Percentiles rank a stretch among this genome's conserved stretches.
Evolutionary conservation across 345 rosid genomes (phyloP).

Genomic region (Melaleuca quinquenervia): DNA sequence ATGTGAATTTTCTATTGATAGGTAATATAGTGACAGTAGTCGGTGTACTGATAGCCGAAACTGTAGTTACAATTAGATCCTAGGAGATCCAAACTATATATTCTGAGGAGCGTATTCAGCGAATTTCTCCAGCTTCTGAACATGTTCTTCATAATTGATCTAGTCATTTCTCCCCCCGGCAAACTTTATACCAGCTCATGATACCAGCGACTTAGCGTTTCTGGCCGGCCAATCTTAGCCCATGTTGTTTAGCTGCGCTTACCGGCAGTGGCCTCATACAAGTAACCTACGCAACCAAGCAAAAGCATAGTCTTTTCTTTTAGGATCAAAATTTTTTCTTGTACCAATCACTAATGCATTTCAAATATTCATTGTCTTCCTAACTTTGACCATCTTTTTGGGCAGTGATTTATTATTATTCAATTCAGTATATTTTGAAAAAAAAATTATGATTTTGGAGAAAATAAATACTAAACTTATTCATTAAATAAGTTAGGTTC

Average conservation of each 20-base stretch:
- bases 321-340: neutral
- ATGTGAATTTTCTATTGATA: neutral
- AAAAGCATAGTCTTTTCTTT: slow-evolving; percentile 31
- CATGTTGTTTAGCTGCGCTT: slow-evolving; percentile 17
- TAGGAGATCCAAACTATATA: neutral
- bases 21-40: neutral
- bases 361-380: too few species aligned
- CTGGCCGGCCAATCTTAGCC: slow-evolving; percentile 4
- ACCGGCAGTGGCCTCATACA: slow-evolving; percentile 26
- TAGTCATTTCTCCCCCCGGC: neutral
- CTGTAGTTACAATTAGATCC: neutral
- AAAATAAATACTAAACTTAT: neutral
- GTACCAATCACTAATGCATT: too few species aligned
- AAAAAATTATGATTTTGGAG: neutral
- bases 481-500: neutral
- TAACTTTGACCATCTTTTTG: too few species aligned
- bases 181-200: neutral
- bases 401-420: too few species aligned
- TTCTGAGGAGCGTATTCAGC: neutral
- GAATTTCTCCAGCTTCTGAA: neutral
- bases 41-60: neutral
- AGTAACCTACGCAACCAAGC: slow-evolving; percentile 32
- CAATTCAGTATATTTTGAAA: neutral
- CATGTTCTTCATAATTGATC: neutral
- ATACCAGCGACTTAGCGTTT: neutral